Evolutionary conservation across 306 rosid genomes (phyloP).

Genomic region (Pterocarpus santalinus): DNA sequence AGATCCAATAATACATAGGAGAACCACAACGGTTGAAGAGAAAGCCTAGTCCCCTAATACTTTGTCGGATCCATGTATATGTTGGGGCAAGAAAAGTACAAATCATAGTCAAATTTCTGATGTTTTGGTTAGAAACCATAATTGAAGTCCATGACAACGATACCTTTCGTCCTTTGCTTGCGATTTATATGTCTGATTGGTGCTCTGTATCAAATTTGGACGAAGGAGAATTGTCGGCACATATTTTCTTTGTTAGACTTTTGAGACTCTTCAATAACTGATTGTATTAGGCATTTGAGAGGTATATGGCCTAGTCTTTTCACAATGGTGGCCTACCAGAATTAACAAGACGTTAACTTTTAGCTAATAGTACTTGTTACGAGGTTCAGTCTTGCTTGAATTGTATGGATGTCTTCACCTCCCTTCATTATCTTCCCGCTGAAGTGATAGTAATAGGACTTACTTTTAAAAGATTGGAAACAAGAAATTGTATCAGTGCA

Average conservation of each 20-base stretch:
- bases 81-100: constrained; percentile 3
- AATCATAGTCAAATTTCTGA: background rate
- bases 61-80: background rate
- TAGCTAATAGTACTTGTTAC: background rate
- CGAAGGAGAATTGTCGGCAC: constrained; percentile 1
- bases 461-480: too few species aligned
- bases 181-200: background rate
- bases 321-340: background rate
- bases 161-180: background rate
- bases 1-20: too few species aligned
- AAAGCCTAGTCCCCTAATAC: background rate
- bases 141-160: constrained; percentile 6
- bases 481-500: too few species aligned
- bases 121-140: background rate
- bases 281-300: background rate
- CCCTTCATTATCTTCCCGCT: background rate
- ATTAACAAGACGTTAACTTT: background rate
- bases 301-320: constrained; percentile 8
- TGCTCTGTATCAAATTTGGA: constrained; percentile 20
- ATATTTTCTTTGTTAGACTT: background rate
- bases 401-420: background rate
- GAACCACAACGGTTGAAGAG: background rate
- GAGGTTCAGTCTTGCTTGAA: background rate
- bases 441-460: background rate
- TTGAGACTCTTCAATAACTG: background rate